Evolutionary conservation across 768 basidiomycete genomes (phyloP), one percentile per base, ranked within the genome.

Genomic region (Lactarius psammicola): DNA sequence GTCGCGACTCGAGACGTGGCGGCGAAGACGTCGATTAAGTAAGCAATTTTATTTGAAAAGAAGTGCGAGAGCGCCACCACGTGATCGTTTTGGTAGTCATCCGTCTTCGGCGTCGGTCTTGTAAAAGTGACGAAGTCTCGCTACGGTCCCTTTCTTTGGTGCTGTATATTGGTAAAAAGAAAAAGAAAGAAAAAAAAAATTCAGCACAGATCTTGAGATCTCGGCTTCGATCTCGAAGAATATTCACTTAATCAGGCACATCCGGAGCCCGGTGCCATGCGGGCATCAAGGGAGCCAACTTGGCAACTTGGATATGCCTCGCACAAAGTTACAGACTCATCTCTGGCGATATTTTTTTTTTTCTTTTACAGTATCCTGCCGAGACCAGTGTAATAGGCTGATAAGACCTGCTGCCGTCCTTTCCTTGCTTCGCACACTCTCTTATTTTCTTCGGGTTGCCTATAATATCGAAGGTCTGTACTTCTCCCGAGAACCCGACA

Each of bases 401-500:
- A 66, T 66, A 66, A 66, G 60, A 57, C 65, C 28, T 56, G 33
- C 65, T 61, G 56, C 56, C 56, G 33, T 63, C 61, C 40, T 58
- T 42, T 36, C 36, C 51, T 67, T 33, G 31, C 66, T 67, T 59
- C 56, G 36, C 44, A 56, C 60, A 44, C 56, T 59, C 61, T 59
- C 61, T 59, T 54, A 55, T 55, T 59, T 58, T 55, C 40, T 54
- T 59, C 40, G 30, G 31, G 38, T 44, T 66, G 56, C 42, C 62
- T 63, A 56, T 63, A 67, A 46, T 57, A 59, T 63, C 44, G 31
- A 54, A 46, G 61, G 61, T 63, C 40, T 31, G 61, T 60, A 62
- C 65, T 66, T 66, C 65, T 67, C 66, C 61, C 66, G 61, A 62
- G 62, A 67, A 63, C 60, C 61, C 62, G 17, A 63, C 66, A 67